Conservation (phyloP, 1,139 yeast species). For the Suhomyces bolitotheri region DNA sequence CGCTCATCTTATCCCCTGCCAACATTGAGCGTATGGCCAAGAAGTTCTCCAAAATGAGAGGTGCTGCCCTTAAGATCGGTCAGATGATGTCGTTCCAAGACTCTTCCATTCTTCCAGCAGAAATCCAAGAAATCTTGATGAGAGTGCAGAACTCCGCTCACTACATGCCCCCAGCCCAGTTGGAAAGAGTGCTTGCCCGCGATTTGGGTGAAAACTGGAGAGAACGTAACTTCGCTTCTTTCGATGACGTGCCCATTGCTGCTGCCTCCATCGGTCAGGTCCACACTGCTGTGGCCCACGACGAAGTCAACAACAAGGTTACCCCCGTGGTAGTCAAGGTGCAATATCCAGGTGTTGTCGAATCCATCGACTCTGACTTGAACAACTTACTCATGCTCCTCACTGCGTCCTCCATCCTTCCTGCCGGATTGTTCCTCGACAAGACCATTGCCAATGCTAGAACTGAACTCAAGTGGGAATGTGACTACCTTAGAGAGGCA, state of each 20-base stretch:
- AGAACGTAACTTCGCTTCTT: constrained; percentile 59
- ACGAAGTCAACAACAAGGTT: constrained; percentile 43
- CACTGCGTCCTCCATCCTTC: constrained; percentile 83
- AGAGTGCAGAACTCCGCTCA: constrained; percentile 93
- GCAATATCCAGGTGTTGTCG: constrained; percentile 97
- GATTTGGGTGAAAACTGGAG: constrained; percentile 87
- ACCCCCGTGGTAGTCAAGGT: constrained; percentile 92
- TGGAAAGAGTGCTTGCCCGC: constrained; percentile 68
- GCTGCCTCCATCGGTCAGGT: constrained; percentile 99
- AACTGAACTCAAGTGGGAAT: constrained; percentile 93
- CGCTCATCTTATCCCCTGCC: constrained; percentile 71
- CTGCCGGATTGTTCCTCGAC: constrained; percentile 89
- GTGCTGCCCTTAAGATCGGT: constrained; percentile 95
- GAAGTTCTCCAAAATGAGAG: constrained; percentile 91
- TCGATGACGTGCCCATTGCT: constrained; percentile 90
- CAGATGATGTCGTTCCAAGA: constrained; percentile 96
- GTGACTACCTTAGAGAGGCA: constrained; percentile 93
- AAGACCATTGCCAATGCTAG: constrained; percentile 93
- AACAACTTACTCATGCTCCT: constrained; percentile 78
- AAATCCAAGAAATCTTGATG: constrained; percentile 75
- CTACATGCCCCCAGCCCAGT: constrained; percentile 92
- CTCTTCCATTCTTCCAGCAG: constrained; percentile 77
- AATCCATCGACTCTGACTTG: constrained; percentile 89
- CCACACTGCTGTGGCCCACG: constrained; percentile 62
- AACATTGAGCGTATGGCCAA: constrained; percentile 87